These are phyloP conservation scores for Rhizophora apiculata DNA, from an alignment of 345 rosid species.

Conservation along the genomic window DNA sequence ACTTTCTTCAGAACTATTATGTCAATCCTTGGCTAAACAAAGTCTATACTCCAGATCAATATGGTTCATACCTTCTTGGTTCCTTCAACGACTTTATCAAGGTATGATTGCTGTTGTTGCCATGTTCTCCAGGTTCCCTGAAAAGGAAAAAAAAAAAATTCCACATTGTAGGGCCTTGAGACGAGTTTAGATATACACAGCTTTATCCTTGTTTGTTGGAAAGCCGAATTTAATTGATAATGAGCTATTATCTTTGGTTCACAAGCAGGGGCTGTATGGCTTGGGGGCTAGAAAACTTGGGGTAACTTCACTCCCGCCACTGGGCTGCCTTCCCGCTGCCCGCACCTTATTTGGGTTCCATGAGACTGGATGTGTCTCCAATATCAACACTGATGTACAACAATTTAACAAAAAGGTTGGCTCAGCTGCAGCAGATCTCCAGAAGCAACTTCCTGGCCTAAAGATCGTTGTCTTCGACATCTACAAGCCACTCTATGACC, in stretches of 20 bases:
- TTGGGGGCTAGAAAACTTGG: slow-evolving; percentile 86
- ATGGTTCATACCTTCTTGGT: slow-evolving; percentile 55
- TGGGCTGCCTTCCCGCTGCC: slow-evolving; percentile 90
- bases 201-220: too few relatives aligned
- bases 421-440: slow-evolving; percentile 53
- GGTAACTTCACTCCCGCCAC: slow-evolving; percentile 86
- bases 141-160: too few relatives aligned
- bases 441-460: slow-evolving; percentile 68
- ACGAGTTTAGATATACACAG: too few relatives aligned
- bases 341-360: slow-evolving; percentile 70
- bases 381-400: slow-evolving; percentile 66
- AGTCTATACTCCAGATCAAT: slow-evolving; percentile 61
- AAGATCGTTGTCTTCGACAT: slow-evolving; percentile 80
- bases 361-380: slow-evolving; percentile 58
- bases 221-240: too few relatives aligned
- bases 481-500: slow-evolving; percentile 59
- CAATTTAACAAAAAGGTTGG: slow-evolving; percentile 71
- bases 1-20: slow-evolving; percentile 82
- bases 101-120: slow-evolving; percentile 34
- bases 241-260: neutral
- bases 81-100: slow-evolving; percentile 54
- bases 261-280: slow-evolving; percentile 49
- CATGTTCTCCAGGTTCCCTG: slow-evolving; percentile 26
- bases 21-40: slow-evolving; percentile 66
- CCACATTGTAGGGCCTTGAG: too few relatives aligned